Evolutionary conservation across 805 yeast species (phyloP).

Genomic region (Candida arabinofermentans): DNA sequence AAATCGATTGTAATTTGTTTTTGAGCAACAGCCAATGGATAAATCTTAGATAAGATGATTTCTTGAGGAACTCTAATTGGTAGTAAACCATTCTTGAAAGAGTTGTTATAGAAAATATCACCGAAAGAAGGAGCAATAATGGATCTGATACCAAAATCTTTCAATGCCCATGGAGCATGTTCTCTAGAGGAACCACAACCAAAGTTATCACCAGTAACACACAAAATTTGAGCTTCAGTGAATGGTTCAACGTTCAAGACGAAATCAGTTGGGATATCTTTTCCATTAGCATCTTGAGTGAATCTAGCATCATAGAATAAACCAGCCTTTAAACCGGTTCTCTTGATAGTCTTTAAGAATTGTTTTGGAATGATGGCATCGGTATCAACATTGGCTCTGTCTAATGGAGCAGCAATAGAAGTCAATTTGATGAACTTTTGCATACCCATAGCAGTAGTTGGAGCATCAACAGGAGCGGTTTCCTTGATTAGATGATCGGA

Average conservation of each 20-base stretch:
- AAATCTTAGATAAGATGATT: constrained; percentile 62
- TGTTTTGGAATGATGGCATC: constrained; percentile 99
- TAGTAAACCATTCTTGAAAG: constrained; percentile 90
- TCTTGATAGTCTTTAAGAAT: constrained; percentile 93
- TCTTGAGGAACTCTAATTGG: constrained; percentile 90
- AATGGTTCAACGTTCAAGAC: constrained; percentile 83
- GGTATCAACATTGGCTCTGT: constrained; percentile 93
- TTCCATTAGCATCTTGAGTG: constrained; percentile 61
- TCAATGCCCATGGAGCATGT: constrained; percentile 99
- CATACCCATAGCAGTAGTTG: constrained; percentile 50
- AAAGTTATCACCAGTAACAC: constrained; percentile 94
- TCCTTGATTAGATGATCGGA: constrained; percentile 38
- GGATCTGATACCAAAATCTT: constrained; percentile 94
- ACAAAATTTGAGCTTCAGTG: constrained; percentile 72
- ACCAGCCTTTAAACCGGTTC: constrained; percentile 89
- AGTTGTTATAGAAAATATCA: constrained; percentile 96
- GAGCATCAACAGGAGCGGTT: constrained; percentile 32
- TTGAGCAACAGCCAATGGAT: constrained; percentile 78
- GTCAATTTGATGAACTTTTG: constrained; percentile 71
- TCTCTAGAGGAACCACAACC: constrained; percentile 99
- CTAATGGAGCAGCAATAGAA: constrained; percentile 91
- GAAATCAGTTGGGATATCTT: constrained; percentile 82
- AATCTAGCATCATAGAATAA: constrained; percentile 90
- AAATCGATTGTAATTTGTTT: constrained; percentile 73
- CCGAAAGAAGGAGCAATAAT: constrained; percentile 98